Base-by-base conservation (phyloP, 2,329 filamentous ascomycete species). In the Ophiostoma angusticollis region DNA sequence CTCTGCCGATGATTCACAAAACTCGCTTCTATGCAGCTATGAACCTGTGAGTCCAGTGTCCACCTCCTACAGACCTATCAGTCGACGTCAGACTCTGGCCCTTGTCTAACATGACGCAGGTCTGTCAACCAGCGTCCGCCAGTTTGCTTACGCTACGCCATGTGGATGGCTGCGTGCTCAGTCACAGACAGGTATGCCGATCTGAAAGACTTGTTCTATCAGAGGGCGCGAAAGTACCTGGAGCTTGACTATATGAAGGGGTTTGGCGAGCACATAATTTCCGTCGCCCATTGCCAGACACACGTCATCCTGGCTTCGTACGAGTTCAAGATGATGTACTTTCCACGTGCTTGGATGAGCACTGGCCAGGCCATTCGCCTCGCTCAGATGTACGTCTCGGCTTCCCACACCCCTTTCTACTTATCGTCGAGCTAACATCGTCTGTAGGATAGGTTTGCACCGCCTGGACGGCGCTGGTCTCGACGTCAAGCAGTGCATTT, bases 281-380 rank as follows among this genome's bases (percentile, higher is more conserved):
- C 81, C 1, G 67, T 95, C 22, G 79, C 80, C 13, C 84, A 94
- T 57, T 83, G 80, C 36, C 91, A 98, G 57, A 76, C 84, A 1
- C 93, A 93, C 70, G 67, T 78, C 19, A 64, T 96, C 16, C 68
- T 93, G 34, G 74, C 78, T 6, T 77, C 73, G 1, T 95, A 93
- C 52, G 91, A 98, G 58, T 96, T 95, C 66, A 94, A 89, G 61
- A 82, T 84, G 71, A 94, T 96, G 84, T 93, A 86, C 57, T 96
- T 96, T 50, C 89, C 91, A 1, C 70, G 91, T 48, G 91, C 91
- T 1, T 96, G 91, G 91, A 76, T 94, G 63, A 95, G 84, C 49
- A 80, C 84, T 3, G 91, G 89, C 17, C 71, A 83, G 45, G 81
- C 81, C 5, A 74, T 80, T n/a, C 74, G 89, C 36, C 60, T 96